Conservation (phyloP, 1,139 yeast species). For the Geotrichum fermentans region DNA sequence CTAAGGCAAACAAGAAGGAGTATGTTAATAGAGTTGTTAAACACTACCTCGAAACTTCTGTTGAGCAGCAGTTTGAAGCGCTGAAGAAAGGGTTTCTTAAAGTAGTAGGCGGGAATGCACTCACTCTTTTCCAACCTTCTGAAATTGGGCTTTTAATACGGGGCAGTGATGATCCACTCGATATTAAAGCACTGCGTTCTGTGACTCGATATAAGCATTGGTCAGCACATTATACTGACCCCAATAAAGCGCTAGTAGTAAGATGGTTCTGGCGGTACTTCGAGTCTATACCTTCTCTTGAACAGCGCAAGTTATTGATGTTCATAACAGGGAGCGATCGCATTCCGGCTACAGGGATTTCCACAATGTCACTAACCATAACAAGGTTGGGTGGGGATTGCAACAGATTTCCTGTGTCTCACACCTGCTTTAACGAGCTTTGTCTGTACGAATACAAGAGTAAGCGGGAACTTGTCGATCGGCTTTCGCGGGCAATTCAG, state of each 20-base stretch:
- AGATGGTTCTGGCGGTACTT: constrained; percentile 81
- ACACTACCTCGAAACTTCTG: constrained; percentile 55
- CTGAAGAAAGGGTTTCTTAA: constrained; percentile 66
- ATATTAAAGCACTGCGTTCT: constrained; percentile 59
- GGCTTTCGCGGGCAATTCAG: constrained; percentile 60
- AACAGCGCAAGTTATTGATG: constrained; percentile 59
- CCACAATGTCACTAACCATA: constrained; percentile 21
- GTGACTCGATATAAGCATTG: constrained; percentile 73
- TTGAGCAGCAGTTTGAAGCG: constrained; percentile 49
- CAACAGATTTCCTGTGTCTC: constrained; percentile 71
- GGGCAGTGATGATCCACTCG: constrained; percentile 69
- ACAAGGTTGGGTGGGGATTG: constrained; percentile 47
- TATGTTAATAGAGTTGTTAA: constrained; percentile 61
- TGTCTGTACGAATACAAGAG: constrained; percentile 64
- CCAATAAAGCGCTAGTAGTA: constrained; percentile 40
- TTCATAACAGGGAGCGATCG: constrained; percentile 91
- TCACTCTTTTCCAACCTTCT: constrained; percentile 69
- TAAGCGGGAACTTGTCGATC: constrained; percentile 49
- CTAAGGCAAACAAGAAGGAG: constrained; percentile 48
- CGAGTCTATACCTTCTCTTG: constrained; percentile 40
- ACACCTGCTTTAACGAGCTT: constrained; percentile 89
- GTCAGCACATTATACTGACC: constrained; percentile 34
- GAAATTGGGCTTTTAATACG: constrained; percentile 76
- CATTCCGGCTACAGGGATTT: constrained; percentile 84
- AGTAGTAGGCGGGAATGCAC: constrained; percentile 77